Percentiles rank a stretch among this genome's conserved stretches.
Evolutionary conservation across 441 rosid species (phyloP).

Genomic region (Aleurites moluccanus): DNA sequence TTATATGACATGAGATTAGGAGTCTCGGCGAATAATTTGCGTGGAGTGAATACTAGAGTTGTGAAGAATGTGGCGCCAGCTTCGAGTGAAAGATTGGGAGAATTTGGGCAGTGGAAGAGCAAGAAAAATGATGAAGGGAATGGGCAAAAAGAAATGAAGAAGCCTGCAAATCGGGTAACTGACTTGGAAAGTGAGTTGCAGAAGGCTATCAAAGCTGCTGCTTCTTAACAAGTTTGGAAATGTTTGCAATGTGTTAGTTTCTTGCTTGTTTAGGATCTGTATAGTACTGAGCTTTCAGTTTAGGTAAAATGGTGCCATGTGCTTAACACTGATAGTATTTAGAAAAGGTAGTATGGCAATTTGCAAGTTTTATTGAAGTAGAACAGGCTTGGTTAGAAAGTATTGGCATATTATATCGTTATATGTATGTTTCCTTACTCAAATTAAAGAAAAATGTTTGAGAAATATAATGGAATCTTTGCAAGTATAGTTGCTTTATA

Average conservation of each 20-base stretch:
- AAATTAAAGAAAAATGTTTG: background rate
- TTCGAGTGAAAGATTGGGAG: conserved; percentile 29
- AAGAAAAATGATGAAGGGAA: conserved; percentile 40
- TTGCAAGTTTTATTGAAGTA: conserved; percentile 6
- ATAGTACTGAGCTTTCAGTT: conserved; percentile 21
- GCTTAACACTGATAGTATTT: background rate
- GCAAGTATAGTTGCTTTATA: background rate
- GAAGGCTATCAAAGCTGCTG: conserved; percentile 56
- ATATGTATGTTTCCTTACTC: background rate
- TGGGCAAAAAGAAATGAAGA: conserved; percentile 33
- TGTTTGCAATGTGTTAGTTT: conserved; percentile 2
- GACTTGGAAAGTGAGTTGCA: conserved; percentile 55
- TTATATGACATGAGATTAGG: conserved; percentile 44
- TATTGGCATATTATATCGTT: conserved; percentile 5
- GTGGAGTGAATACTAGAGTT: conserved; percentile 17
- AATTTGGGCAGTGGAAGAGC: conserved; percentile 36
- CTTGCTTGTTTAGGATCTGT: conserved; percentile 16
- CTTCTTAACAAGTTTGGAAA: conserved; percentile 39
- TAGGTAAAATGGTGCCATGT: background rate
- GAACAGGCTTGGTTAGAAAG: background rate
- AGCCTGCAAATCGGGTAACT: conserved; percentile 28
- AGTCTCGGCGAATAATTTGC: conserved; percentile 19
- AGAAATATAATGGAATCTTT: background rate
- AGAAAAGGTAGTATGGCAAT: background rate
- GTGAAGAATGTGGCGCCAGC: conserved; percentile 29